Base-by-base conservation (phyloP, 2,329 filamentous ascomycete species). In the Fusarium avenaceum region DNA sequence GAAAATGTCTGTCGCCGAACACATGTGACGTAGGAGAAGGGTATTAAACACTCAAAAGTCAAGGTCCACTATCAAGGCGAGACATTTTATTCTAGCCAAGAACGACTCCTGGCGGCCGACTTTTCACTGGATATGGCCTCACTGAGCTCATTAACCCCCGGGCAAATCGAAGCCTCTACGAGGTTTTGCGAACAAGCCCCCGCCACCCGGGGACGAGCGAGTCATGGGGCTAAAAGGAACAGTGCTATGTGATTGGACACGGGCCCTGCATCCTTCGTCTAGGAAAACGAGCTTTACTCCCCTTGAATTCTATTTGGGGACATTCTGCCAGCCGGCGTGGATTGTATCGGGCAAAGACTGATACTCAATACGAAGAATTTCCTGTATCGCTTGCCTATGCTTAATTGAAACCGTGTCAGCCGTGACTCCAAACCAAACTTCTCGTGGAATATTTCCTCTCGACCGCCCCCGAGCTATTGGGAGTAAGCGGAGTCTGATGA, bases 201-300 rank as follows among this genome's bases (percentile, higher is more conserved):
- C 68, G 72, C 72, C 68, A 63, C 59, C 59, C 53, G 53, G 69
- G 30, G 48, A 57, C 68, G 70, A 73, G 72, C 72, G 72, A 73
- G 72, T 74, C 72, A 73, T 73, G 72, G 69, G 72, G 65, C 67
- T 60, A 56, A 51, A 51, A 59, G 70, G 56, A 69, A 44, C 38
- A 50, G 35, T 63, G 60, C 24, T 57, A 26, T 59, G 58, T 74
- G 70, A 74, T 74, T 74, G 72, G 72, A 44, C 47, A 35, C 45
- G 50, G 54, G 38, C 46, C 51, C 71, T 73, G 72, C 72, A 72
- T 49, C 52, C 45, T 63, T 73, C 72, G 71, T 73, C 65, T 73
- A 73, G 60, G 58, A 69, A 70, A 74, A 74, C 69, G 70, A 73
- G 72, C 69, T 72, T 74, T 74, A 52, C 67, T 73, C 65, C 69